Evolutionary conservation across 1,139 yeast genomes (phyloP).

Genomic region (Suhomyces kunorum): DNA sequence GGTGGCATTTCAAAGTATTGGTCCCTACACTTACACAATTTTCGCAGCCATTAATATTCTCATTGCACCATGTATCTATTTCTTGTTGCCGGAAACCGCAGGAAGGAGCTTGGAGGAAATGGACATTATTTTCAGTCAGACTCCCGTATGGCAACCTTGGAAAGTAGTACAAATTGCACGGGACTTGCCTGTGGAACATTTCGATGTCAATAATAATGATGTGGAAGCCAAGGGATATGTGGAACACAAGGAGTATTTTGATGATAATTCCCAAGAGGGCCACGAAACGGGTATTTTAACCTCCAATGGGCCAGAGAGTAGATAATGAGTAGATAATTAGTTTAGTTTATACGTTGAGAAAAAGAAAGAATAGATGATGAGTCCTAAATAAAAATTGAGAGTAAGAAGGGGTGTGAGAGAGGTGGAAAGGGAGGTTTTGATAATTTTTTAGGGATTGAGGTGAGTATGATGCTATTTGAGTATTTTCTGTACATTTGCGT

Average conservation of each 20-base stretch:
- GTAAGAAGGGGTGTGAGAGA: too few species aligned
- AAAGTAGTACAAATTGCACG: constrained; percentile 39
- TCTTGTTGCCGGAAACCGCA: constrained; percentile 63
- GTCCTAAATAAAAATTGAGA: too few species aligned
- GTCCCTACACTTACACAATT: constrained; percentile 35
- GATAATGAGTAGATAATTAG: neutral
- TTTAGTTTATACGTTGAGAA: too few species aligned
- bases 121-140: constrained; percentile 54
- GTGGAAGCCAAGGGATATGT: constrained; percentile 8
- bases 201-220: constrained; percentile 18
- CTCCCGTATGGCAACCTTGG: constrained; percentile 41
- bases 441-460: too few species aligned
- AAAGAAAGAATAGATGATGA: too few species aligned
- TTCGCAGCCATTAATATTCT: constrained; percentile 44
- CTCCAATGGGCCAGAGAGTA: too few species aligned
- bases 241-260: constrained; percentile 7
- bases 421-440: too few species aligned
- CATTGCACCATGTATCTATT: constrained; percentile 55
- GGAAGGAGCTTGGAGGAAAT: constrained; percentile 61
- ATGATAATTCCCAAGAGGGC: too few species aligned
- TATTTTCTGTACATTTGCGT: too few species aligned
- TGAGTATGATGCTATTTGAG: too few species aligned
- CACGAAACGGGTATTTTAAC: neutral
- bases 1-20: constrained; percentile 33
- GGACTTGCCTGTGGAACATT: constrained; percentile 32